Percentiles rank a stretch among this genome's conserved stretches.
These are phyloP conservation scores for Ophioceras dolichostomum DNA, from an alignment of 2,329 filamentous ascomycete genomes.

Conservation along the genomic window DNA sequence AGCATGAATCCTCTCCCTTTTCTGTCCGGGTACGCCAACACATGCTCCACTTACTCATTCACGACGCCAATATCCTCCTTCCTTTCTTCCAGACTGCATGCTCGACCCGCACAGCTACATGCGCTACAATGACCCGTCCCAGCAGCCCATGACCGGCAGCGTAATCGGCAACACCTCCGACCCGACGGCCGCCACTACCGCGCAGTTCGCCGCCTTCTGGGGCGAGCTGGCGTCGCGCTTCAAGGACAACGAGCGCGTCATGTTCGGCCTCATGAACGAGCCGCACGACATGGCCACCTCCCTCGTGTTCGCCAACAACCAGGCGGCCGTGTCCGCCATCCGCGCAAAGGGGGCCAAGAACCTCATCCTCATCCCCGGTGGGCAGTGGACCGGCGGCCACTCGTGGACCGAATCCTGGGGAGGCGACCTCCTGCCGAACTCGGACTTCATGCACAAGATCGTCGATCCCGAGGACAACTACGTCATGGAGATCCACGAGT, in stretches of 20 bases:
- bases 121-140: constrained; percentile 37
- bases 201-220: constrained; percentile 35
- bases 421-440: constrained; percentile 21
- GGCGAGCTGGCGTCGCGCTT: constrained; percentile 32
- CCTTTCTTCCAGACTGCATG: constrained; percentile 29
- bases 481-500: constrained; percentile 37
- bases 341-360: constrained; percentile 28
- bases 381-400: constrained; percentile 35
- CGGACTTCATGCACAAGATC: constrained; percentile 26
- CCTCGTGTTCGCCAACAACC: constrained; percentile 31
- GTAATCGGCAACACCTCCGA: constrained; percentile 35
- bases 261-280: constrained; percentile 38
- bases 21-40: no score
- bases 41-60: no score
- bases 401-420: constrained; percentile 26
- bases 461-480: constrained; percentile 33
- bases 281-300: constrained; percentile 35
- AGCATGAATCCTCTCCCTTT: no score
- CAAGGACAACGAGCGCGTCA: constrained; percentile 30
- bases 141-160: constrained; percentile 32
- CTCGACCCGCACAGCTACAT: constrained; percentile 42
- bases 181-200: constrained; percentile 29
- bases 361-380: constrained; percentile 34
- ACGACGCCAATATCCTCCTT: neutral
- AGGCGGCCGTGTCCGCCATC: constrained; percentile 32